These are phyloP conservation scores for Odonthalia washingtoniensis DNA, from an alignment of 31 red algal genomes.

Conservation along the genomic window DNA sequence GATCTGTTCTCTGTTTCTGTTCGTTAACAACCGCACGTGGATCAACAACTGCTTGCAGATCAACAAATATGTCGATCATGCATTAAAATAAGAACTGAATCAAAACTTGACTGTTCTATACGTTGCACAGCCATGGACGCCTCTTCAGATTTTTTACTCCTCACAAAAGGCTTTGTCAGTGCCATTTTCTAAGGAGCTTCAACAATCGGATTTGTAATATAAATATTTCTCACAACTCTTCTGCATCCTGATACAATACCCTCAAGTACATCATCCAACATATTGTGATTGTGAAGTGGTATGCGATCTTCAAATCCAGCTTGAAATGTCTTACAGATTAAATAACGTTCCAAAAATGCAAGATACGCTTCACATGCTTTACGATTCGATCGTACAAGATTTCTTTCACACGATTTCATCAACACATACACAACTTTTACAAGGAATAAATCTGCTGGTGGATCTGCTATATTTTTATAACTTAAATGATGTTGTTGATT, in stretches of 20 bases:
- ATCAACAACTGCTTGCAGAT: no score
- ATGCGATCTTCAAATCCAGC: slow-evolving; percentile 73
- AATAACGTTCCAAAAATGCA: slow-evolving; percentile 75
- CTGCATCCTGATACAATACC: slow-evolving; percentile 13
- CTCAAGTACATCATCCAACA: slow-evolving; percentile 77
- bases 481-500: background rate
- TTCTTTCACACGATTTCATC: slow-evolving; percentile 71
- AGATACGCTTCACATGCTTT: slow-evolving; percentile 74
- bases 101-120: slow-evolving; percentile 38
- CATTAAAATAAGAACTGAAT: slow-evolving; percentile 43
- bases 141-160: slow-evolving; percentile 37
- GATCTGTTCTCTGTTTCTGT: no score
- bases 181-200: background rate
- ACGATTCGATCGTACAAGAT: slow-evolving; percentile 56
- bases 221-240: no score
- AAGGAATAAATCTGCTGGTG: slow-evolving; percentile 87
- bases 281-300: slow-evolving; percentile 71
- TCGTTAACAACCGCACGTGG: no score
- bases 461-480: slow-evolving; percentile 62
- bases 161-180: background rate
- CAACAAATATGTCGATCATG: slow-evolving; percentile 43
- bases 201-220: no score
- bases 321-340: slow-evolving; percentile 77
- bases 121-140: slow-evolving; percentile 53
- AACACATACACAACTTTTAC: slow-evolving; percentile 72